Evolutionary conservation across 1,284 basidiomycete species (phyloP).

Genomic region (Wolfiporia cocos): DNA sequence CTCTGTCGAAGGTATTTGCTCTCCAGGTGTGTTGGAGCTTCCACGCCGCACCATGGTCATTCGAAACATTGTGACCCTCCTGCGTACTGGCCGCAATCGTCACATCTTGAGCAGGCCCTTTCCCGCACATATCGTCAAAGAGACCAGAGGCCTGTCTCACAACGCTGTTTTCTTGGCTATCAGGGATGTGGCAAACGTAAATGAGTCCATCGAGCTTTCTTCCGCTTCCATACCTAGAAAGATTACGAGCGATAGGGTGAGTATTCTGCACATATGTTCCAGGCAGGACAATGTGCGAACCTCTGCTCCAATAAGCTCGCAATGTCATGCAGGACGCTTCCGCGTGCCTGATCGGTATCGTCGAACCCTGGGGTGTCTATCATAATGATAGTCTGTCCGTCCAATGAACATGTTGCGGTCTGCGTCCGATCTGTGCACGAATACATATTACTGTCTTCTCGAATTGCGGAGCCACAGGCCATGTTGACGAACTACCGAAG

Average conservation of each 20-base stretch:
- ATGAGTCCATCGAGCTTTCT: slow-evolving; percentile 43
- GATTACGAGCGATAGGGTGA: background rate
- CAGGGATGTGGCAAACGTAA: slow-evolving; percentile 50
- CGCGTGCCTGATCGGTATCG: slow-evolving; percentile 23
- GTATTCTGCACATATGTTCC: background rate
- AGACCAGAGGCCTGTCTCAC: slow-evolving; percentile 42
- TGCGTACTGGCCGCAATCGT: slow-evolving; percentile 21
- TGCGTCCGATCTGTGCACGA: background rate
- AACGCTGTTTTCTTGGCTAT: slow-evolving; percentile 42
- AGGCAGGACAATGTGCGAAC: slow-evolving; percentile 18
- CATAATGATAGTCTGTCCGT: background rate
- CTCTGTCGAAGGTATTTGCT: slow-evolving; percentile 9
- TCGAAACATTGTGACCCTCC: slow-evolving; percentile 18
- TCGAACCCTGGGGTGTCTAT: slow-evolving; percentile 30
- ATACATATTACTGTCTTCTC: background rate
- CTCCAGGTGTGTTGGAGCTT: slow-evolving; percentile 2
- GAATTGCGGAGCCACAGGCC: background rate
- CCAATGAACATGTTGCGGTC: background rate
- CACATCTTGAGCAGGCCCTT: slow-evolving; percentile 30
- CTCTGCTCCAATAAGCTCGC: slow-evolving; percentile 11
- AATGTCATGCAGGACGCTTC: slow-evolving; percentile 8
- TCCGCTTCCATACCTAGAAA: slow-evolving; percentile 29
- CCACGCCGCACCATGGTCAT: background rate
- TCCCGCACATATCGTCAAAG: slow-evolving; percentile 46
- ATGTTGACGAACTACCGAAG: slow-evolving; percentile 1